phyloP scores from a whole-genome alignment of 2,329 filamentous ascomycete species.

The Gyromitra esculenta region DNA sequence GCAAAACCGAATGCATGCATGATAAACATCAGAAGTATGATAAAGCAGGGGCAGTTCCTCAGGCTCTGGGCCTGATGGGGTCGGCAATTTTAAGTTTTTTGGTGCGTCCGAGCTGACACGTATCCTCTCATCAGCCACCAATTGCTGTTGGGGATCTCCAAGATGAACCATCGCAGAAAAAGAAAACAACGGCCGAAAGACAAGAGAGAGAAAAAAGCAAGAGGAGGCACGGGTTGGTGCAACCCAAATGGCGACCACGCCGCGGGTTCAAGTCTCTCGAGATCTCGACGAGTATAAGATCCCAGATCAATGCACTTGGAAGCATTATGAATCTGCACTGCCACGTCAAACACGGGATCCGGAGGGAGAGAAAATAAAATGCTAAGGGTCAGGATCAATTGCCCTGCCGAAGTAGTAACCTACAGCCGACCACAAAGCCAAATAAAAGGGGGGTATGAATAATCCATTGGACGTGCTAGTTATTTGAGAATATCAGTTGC shows the following conservation, averaged over 20 bases:
- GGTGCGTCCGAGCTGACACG: constrained; percentile 28
- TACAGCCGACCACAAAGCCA: constrained; percentile 9
- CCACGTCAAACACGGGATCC: constrained; percentile 40
- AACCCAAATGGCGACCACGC: background rate
- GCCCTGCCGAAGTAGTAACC: background rate
- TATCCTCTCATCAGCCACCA: constrained; percentile 32
- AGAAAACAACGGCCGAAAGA: background rate
- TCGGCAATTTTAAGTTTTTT: constrained; percentile 10
- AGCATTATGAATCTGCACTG: constrained; percentile 24
- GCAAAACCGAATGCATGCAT: constrained; percentile 19
- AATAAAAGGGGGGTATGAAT: background rate
- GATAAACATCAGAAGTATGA: constrained; percentile 8
- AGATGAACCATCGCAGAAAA: constrained; percentile 30
- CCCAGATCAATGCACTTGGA: constrained; percentile 22
- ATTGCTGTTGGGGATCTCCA: constrained; percentile 24
- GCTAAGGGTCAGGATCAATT: background rate
- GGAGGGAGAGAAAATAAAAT: background rate
- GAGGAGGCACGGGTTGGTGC: constrained; percentile 12
- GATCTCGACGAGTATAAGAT: background rate
- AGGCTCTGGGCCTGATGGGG: background rate
- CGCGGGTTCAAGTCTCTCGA: background rate
- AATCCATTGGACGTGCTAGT: background rate
- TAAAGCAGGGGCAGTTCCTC: constrained; percentile 8
- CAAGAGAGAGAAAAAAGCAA: constrained; percentile 22
- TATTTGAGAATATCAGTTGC: no score